Evolutionary conservation across 495 filamentous ascomycete species (phyloP), one percentile per base, ranked within the genome.

Genomic region (Mycothermus thermophilus): DNA sequence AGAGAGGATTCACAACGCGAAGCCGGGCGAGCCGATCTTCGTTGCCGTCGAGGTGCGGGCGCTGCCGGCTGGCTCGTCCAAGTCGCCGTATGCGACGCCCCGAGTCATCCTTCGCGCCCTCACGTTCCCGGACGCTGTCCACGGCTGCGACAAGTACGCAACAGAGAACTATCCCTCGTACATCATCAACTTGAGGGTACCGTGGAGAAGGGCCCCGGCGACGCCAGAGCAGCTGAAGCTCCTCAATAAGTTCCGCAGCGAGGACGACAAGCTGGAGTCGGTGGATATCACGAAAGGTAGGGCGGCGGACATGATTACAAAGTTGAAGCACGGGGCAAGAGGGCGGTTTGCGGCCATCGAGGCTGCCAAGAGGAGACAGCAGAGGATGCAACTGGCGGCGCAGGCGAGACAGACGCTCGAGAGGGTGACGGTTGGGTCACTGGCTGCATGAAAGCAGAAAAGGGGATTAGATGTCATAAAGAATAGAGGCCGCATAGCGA

Each of bases 301-400:
- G 46, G 92, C 90, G 21, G 69, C 68, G 13, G 90, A 97, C 59
- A 84, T 94, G 72, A 93, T 96, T 40, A 92, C 81, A 2, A 93
- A 93, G 50, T 45, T 94, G 38, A 84, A 77, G 44, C 77, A 83
- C 51, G 90, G 90, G 0, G 82, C 80, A 8, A 73, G 74, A 45
- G 79, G 80, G 8, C 66, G 71, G 24, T 88, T 79, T 46, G 58
- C 69, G 5, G 52, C 53, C 30, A 44, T 74, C 11, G 59, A 68
- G 49, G 65, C 62, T 0, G 58, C 58, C 12, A 67, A 59, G 52
- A 68, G 56, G 32, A 60, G 59, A 37, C 51, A 50, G 36, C 54
- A 64, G 37, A 63, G 53, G 40, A 52, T 57, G 30, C 48, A 33
- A 21, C 51, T 60, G 30, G 64, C 58, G 26, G 49, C 54, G 19